Evolutionary conservation across 2,329 filamentous ascomycete genomes (phyloP), one percentile per base, ranked within the genome.

Genomic region (Talaromyces sp.): DNA sequence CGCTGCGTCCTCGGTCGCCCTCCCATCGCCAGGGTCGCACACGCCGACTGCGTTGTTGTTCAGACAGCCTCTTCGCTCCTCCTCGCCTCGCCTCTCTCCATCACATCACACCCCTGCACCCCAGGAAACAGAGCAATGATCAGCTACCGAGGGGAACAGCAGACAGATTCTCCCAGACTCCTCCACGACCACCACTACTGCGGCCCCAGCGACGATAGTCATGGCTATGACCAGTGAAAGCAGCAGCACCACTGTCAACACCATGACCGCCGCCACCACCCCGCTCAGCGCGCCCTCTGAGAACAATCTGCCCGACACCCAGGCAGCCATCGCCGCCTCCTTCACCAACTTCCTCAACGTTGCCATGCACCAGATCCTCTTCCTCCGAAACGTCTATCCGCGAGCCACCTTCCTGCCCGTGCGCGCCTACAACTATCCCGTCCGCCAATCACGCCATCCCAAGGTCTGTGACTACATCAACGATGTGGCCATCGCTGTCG

Each of bases 381-480:
- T 88, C 80, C 87, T 95, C 70, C 90, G 93, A 68, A 76, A 77
- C 63, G 85, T 96, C 70, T 97, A 97, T 75, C 92, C 93, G 0
- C 75, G 79, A 55, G 77, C 85, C 30, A 91, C 91, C 39, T 97
- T 96, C 77, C 84, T 93, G 62, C 86, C 88, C 49, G 85, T 88
- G 44, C 85, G 89, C 65, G 92, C 91, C 69, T 93, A 93, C 81
- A 92, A 93, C 77, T 87, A 92, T 62, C 84, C 91, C 32, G 89
- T 96, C 53, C 88, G 90, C 69, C 92, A 96, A 73, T 93, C 87
- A 63, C 89, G 92, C 62, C 92, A 96, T 75, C 91, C 93, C 0
- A 85, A 85, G 68, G 89, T 96, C 65, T 96, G 91, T 81, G 80
- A 86, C 69, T 97, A 93, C 90, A 87, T 96, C 75, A 85, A 83